phyloP scores from a whole-genome alignment of 202 grass and related monocot genomes.

The Schoenoplectus triqueter region DNA sequence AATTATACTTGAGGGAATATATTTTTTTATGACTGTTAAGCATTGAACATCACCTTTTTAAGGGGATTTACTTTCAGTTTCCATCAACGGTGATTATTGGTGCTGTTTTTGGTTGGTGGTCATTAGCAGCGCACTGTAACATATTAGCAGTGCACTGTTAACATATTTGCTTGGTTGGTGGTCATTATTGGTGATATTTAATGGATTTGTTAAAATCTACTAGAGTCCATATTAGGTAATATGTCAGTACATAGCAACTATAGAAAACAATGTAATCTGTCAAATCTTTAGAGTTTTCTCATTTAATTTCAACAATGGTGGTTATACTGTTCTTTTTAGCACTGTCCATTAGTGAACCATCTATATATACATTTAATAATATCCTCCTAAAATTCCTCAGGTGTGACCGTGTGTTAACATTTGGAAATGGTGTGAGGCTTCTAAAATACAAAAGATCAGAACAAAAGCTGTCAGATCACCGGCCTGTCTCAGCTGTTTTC shows the following conservation, averaged over 20 bases:
- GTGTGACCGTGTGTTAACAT: constrained; percentile 76
- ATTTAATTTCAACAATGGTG: neutral
- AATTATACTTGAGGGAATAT: neutral
- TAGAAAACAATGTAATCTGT: neutral
- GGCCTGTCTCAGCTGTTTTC: constrained; percentile 70
- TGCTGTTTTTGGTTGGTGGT: neutral
- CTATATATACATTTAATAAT: neutral
- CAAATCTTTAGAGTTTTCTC: neutral
- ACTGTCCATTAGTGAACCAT: neutral
- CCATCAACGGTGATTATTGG: neutral
- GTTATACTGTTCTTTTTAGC: neutral
- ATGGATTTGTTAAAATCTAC: neutral
- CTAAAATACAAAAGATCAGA: constrained; percentile 62
- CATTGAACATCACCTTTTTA: constrained; percentile 11
- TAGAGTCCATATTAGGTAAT: constrained; percentile 12
- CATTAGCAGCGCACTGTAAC: neutral
- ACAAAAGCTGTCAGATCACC: constrained; percentile 76
- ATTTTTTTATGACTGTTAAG: neutral
- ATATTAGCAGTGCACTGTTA: neutral
- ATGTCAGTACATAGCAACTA: constrained; percentile 13
- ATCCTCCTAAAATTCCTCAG: constrained; percentile 3
- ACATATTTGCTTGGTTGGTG: neutral
- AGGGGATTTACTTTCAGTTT: neutral
- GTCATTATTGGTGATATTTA: neutral
- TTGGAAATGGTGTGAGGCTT: constrained; percentile 63